Evolutionary conservation across 225 moss, liverwort and hornwort genomes (phyloP).

Genomic region (Pleurozium schreberi): DNA sequence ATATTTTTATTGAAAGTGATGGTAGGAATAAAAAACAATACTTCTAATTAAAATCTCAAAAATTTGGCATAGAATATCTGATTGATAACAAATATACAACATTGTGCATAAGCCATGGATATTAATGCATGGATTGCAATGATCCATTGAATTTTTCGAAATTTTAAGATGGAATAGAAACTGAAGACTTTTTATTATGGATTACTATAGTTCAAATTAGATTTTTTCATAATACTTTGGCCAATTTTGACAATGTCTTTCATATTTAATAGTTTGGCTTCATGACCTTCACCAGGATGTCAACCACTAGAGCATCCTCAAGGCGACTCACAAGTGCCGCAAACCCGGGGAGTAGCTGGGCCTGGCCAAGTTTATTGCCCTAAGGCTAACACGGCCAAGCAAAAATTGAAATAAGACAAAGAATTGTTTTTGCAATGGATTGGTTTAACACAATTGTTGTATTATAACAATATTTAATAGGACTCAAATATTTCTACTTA

Average conservation of each 20-base stretch:
- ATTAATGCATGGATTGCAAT: neutral
- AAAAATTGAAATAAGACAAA: neutral
- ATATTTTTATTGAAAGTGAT: neutral
- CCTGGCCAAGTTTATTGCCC: no score
- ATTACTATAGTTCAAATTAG: neutral
- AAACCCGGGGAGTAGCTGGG: no score
- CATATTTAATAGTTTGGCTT: neutral
- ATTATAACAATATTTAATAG: neutral
- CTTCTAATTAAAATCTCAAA: neutral
- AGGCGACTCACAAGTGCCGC: no score
- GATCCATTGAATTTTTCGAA: neutral
- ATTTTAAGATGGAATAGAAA: neutral
- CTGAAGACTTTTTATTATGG: neutral
- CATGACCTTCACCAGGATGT: neutral
- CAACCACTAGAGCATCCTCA: neutral
- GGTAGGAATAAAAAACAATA: neutral
- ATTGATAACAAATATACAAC: neutral
- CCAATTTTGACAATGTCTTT: accelerated
- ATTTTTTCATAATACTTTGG: neutral
- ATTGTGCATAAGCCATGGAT: neutral
- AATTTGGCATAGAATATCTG: neutral
- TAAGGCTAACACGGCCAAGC: no score
- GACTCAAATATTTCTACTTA: neutral
- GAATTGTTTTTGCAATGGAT: neutral
- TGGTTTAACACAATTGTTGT: neutral